Evolutionary conservation across 228 moss, liverwort and hornwort species (phyloP).

Genomic region (Sphagnum fallax): DNA sequence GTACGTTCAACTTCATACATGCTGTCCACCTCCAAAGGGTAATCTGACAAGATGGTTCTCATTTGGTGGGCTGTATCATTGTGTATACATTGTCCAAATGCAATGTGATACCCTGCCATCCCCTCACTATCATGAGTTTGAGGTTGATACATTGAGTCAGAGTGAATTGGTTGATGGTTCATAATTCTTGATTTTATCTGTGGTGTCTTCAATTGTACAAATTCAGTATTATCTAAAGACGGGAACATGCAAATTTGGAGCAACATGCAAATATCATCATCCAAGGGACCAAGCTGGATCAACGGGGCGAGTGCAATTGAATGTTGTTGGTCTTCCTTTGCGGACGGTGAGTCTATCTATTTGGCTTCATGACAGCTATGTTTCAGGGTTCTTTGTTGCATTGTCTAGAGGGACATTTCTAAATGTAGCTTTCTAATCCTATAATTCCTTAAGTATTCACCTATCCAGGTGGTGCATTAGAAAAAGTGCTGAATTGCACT

Average conservation of each 20-base stretch:
- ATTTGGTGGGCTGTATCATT: too few relatives aligned
- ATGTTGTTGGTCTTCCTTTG: conserved; percentile 86
- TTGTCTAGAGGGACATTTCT: too few relatives aligned
- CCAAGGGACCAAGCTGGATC: conserved; percentile 98
- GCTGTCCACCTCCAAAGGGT: too few relatives aligned
- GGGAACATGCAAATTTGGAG: conserved; percentile 98
- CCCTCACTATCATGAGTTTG: not conserved
- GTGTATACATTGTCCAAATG: too few relatives aligned
- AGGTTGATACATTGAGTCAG: not conserved
- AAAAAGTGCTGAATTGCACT: too few relatives aligned
- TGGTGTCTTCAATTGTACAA: not conserved
- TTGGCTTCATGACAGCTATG: not conserved
- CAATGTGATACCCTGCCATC: not conserved
- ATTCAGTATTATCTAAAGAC: conserved; percentile 96
- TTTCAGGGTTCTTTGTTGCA: too few relatives aligned
- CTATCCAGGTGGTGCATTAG: too few relatives aligned
- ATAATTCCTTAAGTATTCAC: too few relatives aligned
- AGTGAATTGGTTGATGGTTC: not conserved
- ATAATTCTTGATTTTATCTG: not conserved
- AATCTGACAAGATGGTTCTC: too few relatives aligned
- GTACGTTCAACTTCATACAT: too few relatives aligned
- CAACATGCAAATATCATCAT: conserved; percentile 99
- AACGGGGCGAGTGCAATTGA: conserved; percentile 95
- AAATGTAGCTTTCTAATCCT: too few relatives aligned
- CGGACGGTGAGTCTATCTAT: conserved; percentile 62